Conservation (phyloP, 805 yeast genomes). For the Yamadazyma sp. region DNA sequence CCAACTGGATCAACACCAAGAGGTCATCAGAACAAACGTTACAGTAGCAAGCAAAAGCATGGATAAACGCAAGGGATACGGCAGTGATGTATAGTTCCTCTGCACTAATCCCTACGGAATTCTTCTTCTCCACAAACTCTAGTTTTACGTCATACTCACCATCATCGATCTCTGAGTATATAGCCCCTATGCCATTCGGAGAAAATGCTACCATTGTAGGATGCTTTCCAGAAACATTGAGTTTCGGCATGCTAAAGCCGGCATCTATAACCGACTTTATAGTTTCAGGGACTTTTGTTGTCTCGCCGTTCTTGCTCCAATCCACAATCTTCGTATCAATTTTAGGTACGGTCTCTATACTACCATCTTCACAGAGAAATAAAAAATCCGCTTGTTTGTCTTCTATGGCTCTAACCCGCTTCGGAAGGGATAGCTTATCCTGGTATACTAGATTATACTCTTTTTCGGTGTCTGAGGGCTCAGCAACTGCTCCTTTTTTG, state of each 20-base stretch:
- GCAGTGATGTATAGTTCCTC: slow-evolving; percentile 45
- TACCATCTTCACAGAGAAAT: slow-evolving; percentile 38
- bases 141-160: slow-evolving; percentile 18
- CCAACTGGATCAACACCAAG: slow-evolving; percentile 52
- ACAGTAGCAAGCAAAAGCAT: slow-evolving; percentile 69
- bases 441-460: slow-evolving; percentile 22
- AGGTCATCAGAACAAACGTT: slow-evolving; percentile 71
- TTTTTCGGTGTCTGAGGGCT: slow-evolving; percentile 1
- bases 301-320: slow-evolving; percentile 1
- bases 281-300: slow-evolving; percentile 2
- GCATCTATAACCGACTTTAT: slow-evolving; percentile 46
- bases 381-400: slow-evolving; percentile 41
- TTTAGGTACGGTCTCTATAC: slow-evolving; percentile 47
- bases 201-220: slow-evolving; percentile 45
- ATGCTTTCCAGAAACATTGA: slow-evolving; percentile 8
- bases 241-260: slow-evolving; percentile 50
- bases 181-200: slow-evolving; percentile 49
- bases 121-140: slow-evolving; percentile 21
- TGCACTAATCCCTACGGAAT: slow-evolving; percentile 17
- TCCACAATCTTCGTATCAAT: slow-evolving; percentile 30
- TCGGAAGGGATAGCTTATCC: slow-evolving; percentile 28
- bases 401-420: slow-evolving; percentile 30
- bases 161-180: slow-evolving; percentile 22
- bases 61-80: slow-evolving; percentile 62
- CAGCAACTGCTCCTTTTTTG: slow-evolving; percentile 17